Evolutionary conservation across 441 rosid genomes (phyloP), one percentile per base, ranked within the genome.

Genomic region (Adansonia grandidieri): DNA sequence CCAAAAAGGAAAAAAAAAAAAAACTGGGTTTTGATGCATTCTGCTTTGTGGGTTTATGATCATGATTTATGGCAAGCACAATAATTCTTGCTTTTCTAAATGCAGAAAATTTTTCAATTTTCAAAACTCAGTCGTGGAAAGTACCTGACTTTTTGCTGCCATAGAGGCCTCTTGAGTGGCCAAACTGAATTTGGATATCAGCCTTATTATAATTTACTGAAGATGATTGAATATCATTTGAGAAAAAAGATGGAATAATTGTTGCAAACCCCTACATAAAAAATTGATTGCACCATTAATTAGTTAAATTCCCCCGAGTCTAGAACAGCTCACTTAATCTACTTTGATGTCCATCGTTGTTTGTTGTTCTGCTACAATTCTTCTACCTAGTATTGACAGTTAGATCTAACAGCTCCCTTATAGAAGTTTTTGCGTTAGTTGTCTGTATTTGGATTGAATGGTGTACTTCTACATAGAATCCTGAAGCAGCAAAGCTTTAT

Each of bases 241-340:
- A 28, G 61, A 28, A 22, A 28, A 22, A 24, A 24, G 22, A 37
- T 47, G 73, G 57, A 69, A 69, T 11, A 47, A 6, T 22, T 9
- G 71, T 24, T 44, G 15, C 10, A 48, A 65, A 10, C 24, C 24
- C 28, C 57, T 47, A 7, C 44, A 24, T 50, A 24, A 50, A 70
- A 32, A 70, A 15, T 51, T 51, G 24, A 51, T 71, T 71, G 19
- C 28, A 67, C 40, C 73, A 47, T 47, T 68, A 47, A 67, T 44
- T 60, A 58, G 32, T 58, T 42, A 9, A 65, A 17, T 11, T 57
- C 1, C 42, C 14, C n/a, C 8, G 11, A 4, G 42, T 61, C 65
- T 24, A 4, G 32, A 24, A 62, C 8, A 11, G 4, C 11, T 63
- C 42, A 61, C 65, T 10, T 22, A 61, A 6, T 28, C 5, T 61